Base-by-base conservation (phyloP, 768 basidiomycete genomes). In the Leccinum incarnatum region DNA sequence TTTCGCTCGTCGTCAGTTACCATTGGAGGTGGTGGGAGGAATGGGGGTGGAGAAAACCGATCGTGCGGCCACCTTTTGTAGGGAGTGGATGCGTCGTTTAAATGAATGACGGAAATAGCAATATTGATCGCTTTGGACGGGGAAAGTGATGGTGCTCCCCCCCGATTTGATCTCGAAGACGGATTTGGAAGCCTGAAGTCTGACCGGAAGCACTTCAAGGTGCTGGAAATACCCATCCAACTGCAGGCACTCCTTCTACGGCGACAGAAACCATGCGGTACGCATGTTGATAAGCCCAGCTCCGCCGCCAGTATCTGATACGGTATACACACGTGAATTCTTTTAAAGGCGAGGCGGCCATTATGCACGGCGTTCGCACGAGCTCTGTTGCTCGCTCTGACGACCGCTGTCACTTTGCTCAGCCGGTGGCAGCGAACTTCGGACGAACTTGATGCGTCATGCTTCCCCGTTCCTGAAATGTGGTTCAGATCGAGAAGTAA, bases 1-100 rank as follows among this genome's bases (percentile, higher is more conserved):
- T 59, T 61, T 25, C 30, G 64, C 6, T 62, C 66, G 40, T 56
- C 62, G 59, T 59, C 54, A n/a, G 49, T 8, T 29, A 67, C 67
- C 71, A 72, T 72, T 34, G 49, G 49, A 51, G 10, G 37, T 19
- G 52, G 25, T 6, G 19, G 46, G 42, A 14, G 40, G 25, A 3
- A 54, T n/a, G 49, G 54, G 23, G 25, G 7, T 40, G n/a, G 42
- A 27, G 40, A 23, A 30, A 9, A 52, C 29, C 2, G 17, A 34
- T 5, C 34, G 52, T 50, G 54, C 25, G 34, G 21, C 17, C 14
- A 21, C 23, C 53, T 62, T 71, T 65, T 63, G 67, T 62, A 61
- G 50, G 54, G 49, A 46, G 32, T 14, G 48, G 9, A 32, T 49
- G 48, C 27, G 29, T 17, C 32, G 19, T 60, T 52, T 23, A 12